A percentile compares a stretch with the other conserved stretches of the same genome.
Conservation (phyloP, 768 basidiomycete genomes). For the Hebeloma cylindrosporum region DNA sequence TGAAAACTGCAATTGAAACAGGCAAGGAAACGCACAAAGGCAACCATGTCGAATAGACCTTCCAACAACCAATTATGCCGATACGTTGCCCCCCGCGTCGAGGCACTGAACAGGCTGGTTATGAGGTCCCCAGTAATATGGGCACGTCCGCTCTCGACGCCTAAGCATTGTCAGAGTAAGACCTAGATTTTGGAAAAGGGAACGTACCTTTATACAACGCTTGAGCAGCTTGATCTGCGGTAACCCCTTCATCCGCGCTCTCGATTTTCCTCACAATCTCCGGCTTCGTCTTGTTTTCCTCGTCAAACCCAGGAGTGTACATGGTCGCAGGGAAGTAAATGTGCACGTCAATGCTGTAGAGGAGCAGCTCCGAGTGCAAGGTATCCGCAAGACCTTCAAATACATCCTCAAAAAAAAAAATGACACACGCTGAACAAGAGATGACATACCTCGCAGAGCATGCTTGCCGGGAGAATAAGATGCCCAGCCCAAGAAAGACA, state of each 20-base stretch:
- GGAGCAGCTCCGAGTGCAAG: slow-evolving; percentile 72
- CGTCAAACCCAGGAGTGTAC: slow-evolving; percentile 69
- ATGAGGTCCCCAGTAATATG: slow-evolving; percentile 78
- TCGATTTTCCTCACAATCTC: slow-evolving; percentile 73
- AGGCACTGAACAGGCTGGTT: slow-evolving; percentile 64
- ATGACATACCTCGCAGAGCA: slow-evolving; percentile 69
- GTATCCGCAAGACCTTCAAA: slow-evolving; percentile 76
- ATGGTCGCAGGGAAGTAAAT: slow-evolving; percentile 85
- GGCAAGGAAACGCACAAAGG: slow-evolving; percentile 38
- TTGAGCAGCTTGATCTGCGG: slow-evolving; percentile 62
- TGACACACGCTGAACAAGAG: too few relatives aligned
- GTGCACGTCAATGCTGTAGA: slow-evolving; percentile 78
- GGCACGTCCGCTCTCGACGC: slow-evolving; percentile 65
- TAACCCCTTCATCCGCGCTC: slow-evolving; percentile 58
- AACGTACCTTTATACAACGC: slow-evolving; percentile 57
- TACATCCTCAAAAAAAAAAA: background rate
- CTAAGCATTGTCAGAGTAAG: slow-evolving; percentile 32
- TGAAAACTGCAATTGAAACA: slow-evolving; percentile 5
- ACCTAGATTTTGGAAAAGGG: background rate
- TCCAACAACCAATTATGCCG: slow-evolving; percentile 64
- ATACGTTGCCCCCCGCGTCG: slow-evolving; percentile 63
- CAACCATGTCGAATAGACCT: slow-evolving; percentile 42
- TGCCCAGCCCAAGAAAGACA: slow-evolving; percentile 76
- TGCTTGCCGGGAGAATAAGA: slow-evolving; percentile 85
- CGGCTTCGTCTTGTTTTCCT: slow-evolving; percentile 79